Conservation (phyloP, 2,329 filamentous ascomycete species). For the Monosporascus sp. region DNA sequence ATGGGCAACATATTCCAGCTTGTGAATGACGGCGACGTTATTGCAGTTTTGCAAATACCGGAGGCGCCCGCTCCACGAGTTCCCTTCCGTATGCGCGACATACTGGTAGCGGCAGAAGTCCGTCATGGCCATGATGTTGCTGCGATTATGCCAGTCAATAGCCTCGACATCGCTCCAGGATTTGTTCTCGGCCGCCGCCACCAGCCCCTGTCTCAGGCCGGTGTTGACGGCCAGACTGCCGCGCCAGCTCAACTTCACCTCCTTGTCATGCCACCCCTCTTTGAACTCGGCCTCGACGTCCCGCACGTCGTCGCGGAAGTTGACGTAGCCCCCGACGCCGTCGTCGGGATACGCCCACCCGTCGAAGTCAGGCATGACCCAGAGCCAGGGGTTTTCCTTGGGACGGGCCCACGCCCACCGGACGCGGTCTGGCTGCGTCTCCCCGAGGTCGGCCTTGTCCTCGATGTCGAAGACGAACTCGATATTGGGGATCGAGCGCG, state of each 20-base stretch:
- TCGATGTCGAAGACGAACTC: slow-evolving; percentile 20
- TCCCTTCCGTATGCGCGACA: slow-evolving; percentile 23
- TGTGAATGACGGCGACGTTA: slow-evolving; percentile 44
- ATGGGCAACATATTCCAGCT: slow-evolving; percentile 42
- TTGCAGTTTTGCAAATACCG: slow-evolving; percentile 28
- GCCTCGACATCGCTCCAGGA: slow-evolving; percentile 24
- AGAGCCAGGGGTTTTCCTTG: slow-evolving; percentile 14
- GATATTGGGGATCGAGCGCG: slow-evolving; percentile 15
- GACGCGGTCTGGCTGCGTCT: slow-evolving; percentile 12
- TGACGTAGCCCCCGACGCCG: slow-evolving; percentile 15
- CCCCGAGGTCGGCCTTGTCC: slow-evolving; percentile 11
- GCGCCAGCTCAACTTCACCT: slow-evolving; percentile 25
- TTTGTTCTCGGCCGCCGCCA: slow-evolving; percentile 17
- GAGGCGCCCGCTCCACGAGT: slow-evolving; percentile 26
- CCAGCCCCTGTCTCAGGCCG: slow-evolving; percentile 16
- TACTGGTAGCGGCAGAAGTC: slow-evolving; percentile 24
- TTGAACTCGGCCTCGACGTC: slow-evolving; percentile 12
- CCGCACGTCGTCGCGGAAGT: slow-evolving; percentile 17
- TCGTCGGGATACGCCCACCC: slow-evolving; percentile 20
- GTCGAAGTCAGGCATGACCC: slow-evolving; percentile 20
- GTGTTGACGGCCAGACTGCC: slow-evolving; percentile 25
- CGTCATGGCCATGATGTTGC: slow-evolving; percentile 18
- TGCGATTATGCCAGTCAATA: slow-evolving; percentile 21
- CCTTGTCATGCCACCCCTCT: slow-evolving; percentile 19
- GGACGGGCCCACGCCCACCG: slow-evolving; percentile 19